Conservation (phyloP, 495 filamentous ascomycete genomes). For the Neurospora sp. region DNA sequence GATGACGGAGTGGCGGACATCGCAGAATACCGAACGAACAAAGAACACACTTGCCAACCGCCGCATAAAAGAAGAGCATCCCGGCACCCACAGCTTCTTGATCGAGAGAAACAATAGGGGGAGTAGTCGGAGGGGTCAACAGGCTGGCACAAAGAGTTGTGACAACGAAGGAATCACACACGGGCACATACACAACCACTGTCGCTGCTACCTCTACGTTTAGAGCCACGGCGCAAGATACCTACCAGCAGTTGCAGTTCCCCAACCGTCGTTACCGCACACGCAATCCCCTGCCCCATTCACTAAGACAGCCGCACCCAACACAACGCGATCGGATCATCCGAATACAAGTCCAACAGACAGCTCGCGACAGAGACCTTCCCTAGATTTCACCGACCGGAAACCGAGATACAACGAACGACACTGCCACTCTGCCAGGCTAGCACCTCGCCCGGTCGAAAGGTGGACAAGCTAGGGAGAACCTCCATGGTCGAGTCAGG, state of each 20-base stretch:
- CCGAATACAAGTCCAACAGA: not conserved
- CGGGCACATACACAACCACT: not conserved
- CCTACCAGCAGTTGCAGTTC: not conserved
- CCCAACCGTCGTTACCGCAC: not conserved
- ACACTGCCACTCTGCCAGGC: not conserved
- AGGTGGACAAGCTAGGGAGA: not conserved
- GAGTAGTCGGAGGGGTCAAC: not conserved
- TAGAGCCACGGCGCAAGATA: not conserved
- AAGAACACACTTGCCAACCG: not conserved
- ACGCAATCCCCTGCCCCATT: not conserved
- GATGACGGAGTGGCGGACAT: not conserved
- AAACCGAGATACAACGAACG: not conserved
- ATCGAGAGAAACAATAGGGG: not conserved
- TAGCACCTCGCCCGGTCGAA: not conserved
- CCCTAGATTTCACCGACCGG: not conserved
- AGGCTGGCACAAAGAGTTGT: not conserved
- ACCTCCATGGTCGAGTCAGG: too few species aligned
- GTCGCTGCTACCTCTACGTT: not conserved
- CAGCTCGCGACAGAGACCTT: not conserved
- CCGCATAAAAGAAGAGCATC: not conserved
- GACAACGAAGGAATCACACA: not conserved
- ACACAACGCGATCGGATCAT: not conserved
- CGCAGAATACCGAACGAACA: not conserved
- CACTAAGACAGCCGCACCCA: not conserved
- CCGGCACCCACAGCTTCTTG: not conserved